Percentiles rank a stretch among this genome's conserved stretches.
Conservation (phyloP, 208 protist species). For the Naegleria gruberi region DNA sequence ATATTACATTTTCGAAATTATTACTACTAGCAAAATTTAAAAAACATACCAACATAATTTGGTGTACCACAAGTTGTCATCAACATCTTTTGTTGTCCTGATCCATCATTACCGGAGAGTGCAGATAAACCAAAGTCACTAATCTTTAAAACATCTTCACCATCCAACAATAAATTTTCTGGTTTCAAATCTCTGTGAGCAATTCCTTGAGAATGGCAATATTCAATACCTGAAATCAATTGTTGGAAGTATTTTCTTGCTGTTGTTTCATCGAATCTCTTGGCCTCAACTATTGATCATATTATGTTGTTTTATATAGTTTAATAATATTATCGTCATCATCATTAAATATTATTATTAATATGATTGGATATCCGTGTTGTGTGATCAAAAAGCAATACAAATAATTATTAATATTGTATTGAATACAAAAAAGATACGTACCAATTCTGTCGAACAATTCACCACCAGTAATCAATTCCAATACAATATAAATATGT, state of each 20-base stretch:
- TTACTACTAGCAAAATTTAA: neutral
- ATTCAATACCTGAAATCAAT: constrained; percentile 49
- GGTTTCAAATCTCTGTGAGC: constrained; percentile 53
- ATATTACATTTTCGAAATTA: neutral
- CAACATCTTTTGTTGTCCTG: constrained; percentile 12
- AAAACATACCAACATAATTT: constrained; percentile 34
- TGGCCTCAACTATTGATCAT: constrained; percentile 41
- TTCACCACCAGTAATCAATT: constrained; percentile 64
- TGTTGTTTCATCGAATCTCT: constrained; percentile 64
- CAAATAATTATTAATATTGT: neutral
- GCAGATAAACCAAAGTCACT: constrained; percentile 38
- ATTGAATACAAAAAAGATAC: neutral
- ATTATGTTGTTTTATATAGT: neutral
- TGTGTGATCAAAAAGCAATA: too few relatives aligned
- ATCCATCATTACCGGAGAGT: neutral
- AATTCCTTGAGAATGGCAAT: constrained; percentile 38
- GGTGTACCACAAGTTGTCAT: constrained; percentile 40
- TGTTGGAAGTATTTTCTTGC: constrained; percentile 85
- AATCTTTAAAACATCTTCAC: constrained; percentile 10
- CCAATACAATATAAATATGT: constrained; percentile 41
- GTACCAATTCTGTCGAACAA: constrained; percentile 77
- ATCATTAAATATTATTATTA: too few relatives aligned
- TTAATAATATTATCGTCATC: neutral
- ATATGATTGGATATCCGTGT: too few relatives aligned
- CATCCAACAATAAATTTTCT: constrained; percentile 21